Conservation (phyloP, 176 grass and related monocot genomes). For the Alloteropsis semialata region DNA sequence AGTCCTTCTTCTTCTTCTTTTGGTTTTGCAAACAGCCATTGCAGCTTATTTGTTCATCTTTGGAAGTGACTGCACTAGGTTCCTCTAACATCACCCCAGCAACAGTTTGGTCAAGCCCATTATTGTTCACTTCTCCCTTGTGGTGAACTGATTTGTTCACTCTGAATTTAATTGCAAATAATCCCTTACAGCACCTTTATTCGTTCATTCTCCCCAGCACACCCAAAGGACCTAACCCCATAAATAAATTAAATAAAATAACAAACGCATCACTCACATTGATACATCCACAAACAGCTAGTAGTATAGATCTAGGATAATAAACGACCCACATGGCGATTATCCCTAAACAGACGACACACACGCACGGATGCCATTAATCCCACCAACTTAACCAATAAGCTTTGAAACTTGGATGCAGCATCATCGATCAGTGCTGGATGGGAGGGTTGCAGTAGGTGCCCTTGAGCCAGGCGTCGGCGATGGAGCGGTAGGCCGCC, state of each 20-base stretch:
- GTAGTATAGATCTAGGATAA: not conserved
- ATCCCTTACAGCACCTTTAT: not conserved
- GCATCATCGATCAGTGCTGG: not conserved
- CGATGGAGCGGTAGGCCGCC: constrained; percentile 64
- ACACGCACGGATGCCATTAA: not conserved
- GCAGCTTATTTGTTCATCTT: too few relatives aligned
- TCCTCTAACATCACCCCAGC: too few relatives aligned
- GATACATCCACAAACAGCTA: not conserved
- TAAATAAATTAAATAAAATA: not conserved
- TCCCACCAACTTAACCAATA: not conserved
- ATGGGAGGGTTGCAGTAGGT: constrained; percentile 63
- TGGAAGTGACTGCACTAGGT: too few relatives aligned
- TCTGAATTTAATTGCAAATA: not conserved
- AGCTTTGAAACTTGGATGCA: too few relatives aligned
- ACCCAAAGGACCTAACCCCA: not conserved
- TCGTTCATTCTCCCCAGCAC: not conserved
- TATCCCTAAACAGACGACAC: not conserved
- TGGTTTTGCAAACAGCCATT: too few relatives aligned
- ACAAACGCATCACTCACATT: not conserved
- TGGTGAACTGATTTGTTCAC: not conserved
- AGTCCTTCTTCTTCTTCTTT: too few relatives aligned
- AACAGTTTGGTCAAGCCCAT: too few relatives aligned
- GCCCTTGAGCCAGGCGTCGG: constrained; percentile 68
- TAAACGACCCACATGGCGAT: not conserved
- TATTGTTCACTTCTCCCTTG: not conserved